Base-by-base conservation (phyloP, 768 basidiomycete genomes). In the Boletus vermiculosoides region DNA sequence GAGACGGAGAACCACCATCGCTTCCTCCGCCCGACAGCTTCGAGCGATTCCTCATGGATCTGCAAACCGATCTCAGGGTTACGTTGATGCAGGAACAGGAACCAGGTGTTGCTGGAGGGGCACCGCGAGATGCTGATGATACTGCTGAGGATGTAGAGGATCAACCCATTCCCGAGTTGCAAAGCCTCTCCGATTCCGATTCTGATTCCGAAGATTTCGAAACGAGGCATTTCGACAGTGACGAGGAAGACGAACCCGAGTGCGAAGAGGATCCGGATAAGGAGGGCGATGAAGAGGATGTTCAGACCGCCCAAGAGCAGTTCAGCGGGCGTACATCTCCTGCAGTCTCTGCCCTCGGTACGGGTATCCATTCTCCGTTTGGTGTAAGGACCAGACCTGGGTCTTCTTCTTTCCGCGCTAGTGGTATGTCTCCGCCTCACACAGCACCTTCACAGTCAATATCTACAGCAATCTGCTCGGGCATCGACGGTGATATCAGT, bases 21-120 rank as follows among this genome's bases (percentile, higher is more conserved):
- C 58, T 71, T 13, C 79, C 81, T 9, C 72, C 77, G 0, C 87
- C 87, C 63, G 86, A 85, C 56, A 86, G 84, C 64, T 93, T 93
- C 63, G 90, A 92, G 66, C 80, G 88, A 30, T 93, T 93, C 76
- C 73, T 93, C 61, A 73, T 89, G 45, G 89, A 92, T 71, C 66
- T 92, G 52, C 92, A 92, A 70, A 73, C 79, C 18, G 91, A 92
- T 69, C 73, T 93, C 53, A 74, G 91, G 54, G 71, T 76, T 7
- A 85, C 86, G 10, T 69, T 93, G 57, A 80, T 80, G 25, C 80
- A 77, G 47, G 68, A 68, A 4, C 61, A 61, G 45, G 61, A 59
- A 46, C 51, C 62, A 18, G 52, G 45, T 31, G 45, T 36, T 42
- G 16, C 49, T 37, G 59, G 50, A 34, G 48, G 34, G 15, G 11